Evolutionary conservation across 2,329 filamentous ascomycete genomes (phyloP).

Genomic region (Aulographum hederae): DNA sequence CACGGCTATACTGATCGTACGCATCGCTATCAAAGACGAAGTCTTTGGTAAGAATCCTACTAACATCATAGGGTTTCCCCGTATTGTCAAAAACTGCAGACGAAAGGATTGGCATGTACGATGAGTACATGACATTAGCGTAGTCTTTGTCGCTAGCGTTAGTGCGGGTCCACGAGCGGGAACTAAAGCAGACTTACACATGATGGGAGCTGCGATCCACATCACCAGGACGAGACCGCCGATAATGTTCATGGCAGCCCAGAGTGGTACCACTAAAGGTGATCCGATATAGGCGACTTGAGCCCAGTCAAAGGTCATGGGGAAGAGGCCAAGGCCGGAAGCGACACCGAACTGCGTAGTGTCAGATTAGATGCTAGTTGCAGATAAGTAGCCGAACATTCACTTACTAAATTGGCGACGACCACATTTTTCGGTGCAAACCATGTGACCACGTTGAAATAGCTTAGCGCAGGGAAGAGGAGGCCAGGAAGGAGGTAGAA

Average conservation of each 20-base stretch:
- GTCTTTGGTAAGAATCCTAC: slow-evolving; percentile 57
- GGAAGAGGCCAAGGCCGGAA: slow-evolving; percentile 71
- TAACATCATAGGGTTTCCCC: slow-evolving; percentile 63
- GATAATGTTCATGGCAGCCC: slow-evolving; percentile 72
- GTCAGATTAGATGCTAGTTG: slow-evolving; percentile 11
- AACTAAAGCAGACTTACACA: no score
- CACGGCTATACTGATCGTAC: slow-evolving; percentile 64
- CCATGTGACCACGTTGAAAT: slow-evolving; percentile 82
- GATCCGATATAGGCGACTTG: slow-evolving; percentile 80
- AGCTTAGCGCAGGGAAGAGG: slow-evolving; percentile 67
- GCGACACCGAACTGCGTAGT: slow-evolving; percentile 69
- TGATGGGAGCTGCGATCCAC: slow-evolving; percentile 65
- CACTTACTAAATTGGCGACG: slow-evolving; percentile 67
- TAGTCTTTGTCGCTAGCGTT: slow-evolving; percentile 37
- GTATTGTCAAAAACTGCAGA: slow-evolving; percentile 74
- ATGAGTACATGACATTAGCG: slow-evolving; percentile 58
- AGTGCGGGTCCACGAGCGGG: neutral
- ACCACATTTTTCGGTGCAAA: slow-evolving; percentile 76
- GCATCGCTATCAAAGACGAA: slow-evolving; percentile 62
- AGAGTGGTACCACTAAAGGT: slow-evolving; percentile 66
- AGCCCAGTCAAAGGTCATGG: slow-evolving; percentile 80
- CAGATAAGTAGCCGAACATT: slow-evolving; percentile 18
- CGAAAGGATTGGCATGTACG: slow-evolving; percentile 75
- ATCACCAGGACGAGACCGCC: slow-evolving; percentile 65
- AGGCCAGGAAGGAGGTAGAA: slow-evolving; percentile 80